A percentile compares a stretch with the other conserved stretches of the same genome.
phyloP scores from a whole-genome alignment of 2,329 filamentous ascomycete genomes.

The Graphiopsis chlorocephala region DNA sequence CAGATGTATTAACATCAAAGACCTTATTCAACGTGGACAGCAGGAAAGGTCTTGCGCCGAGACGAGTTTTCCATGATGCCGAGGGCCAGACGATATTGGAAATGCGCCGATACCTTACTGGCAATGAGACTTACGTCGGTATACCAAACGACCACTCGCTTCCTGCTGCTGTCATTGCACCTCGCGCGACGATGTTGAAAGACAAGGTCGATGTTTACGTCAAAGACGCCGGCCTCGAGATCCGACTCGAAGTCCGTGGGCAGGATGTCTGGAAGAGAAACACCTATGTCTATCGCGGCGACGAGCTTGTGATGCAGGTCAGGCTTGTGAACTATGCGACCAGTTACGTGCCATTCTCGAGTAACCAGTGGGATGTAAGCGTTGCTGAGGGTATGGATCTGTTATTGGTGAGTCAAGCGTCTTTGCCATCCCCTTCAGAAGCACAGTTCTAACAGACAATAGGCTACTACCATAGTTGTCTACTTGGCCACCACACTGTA shows the following conservation, averaged over 20 bases:
- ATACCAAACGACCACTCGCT: background rate
- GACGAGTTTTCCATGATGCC: background rate
- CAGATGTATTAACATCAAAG: background rate
- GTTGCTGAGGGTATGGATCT: background rate
- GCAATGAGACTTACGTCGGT: constrained; percentile 4
- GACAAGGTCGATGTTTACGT: constrained; percentile 4
- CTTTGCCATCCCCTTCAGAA: background rate
- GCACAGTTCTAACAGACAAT: background rate
- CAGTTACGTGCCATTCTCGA: constrained; percentile 8
- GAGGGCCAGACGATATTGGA: background rate
- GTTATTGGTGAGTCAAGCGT: background rate
- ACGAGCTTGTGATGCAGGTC: constrained; percentile 1
- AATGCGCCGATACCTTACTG: background rate
- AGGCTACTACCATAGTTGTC: constrained; percentile 4
- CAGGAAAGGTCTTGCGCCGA: background rate
- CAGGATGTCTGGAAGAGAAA: constrained; percentile 10
- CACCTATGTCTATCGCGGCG: background rate
- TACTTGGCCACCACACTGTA: background rate
- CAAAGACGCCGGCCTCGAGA: background rate
- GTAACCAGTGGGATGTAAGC: constrained; percentile 1
- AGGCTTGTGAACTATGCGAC: constrained; percentile 1
- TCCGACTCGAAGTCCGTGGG: background rate
- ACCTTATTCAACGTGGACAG: constrained; percentile 4
- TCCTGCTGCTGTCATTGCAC: background rate
- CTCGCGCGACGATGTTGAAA: background rate